A percentile compares a stretch with the other conserved stretches of the same genome.
Conservation (phyloP, 208 protist species). For the Blastocrithidia nonstop region DNA sequence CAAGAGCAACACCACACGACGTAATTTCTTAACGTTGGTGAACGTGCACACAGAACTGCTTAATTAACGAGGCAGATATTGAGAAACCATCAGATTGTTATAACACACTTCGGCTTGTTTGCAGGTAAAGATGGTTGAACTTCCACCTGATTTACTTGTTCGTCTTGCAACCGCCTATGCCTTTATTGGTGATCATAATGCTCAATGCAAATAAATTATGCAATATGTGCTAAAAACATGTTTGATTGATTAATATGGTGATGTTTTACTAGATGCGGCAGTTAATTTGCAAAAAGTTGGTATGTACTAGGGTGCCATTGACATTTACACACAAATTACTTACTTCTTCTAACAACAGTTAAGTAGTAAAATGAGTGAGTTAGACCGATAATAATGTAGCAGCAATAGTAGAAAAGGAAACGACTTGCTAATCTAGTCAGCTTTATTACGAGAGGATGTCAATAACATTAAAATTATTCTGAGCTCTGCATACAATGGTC, state of each 20-base stretch:
- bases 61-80: conserved; percentile 67
- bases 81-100: conserved; percentile 52
- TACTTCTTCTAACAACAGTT: conserved; percentile 14
- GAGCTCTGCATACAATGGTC: conserved; percentile 28
- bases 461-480: conserved; percentile 62
- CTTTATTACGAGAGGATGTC: no score
- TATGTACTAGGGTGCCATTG: conserved; percentile 32
- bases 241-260: conserved; percentile 66
- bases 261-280: conserved; percentile 70
- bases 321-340: conserved; percentile 46
- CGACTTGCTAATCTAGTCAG: no score
- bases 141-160: conserved; percentile 73
- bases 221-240: conserved; percentile 60
- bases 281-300: conserved; percentile 54
- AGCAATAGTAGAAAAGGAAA: conserved; percentile 6
- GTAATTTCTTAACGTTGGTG: conserved; percentile 73
- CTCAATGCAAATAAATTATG: conserved; percentile 67
- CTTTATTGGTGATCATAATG: conserved; percentile 31
- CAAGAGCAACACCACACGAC: conserved; percentile 16
- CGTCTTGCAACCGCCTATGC: conserved; percentile 71
- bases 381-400: no score
- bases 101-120: conserved; percentile 50
- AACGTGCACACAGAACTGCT: conserved; percentile 81
- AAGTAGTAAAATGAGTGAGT: no score
- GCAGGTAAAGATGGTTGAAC: conserved; percentile 42